Evolutionary conservation across 176 grass and related monocot genomes (phyloP), one percentile per base, ranked within the genome.

Genomic region (Carex littledalei): DNA sequence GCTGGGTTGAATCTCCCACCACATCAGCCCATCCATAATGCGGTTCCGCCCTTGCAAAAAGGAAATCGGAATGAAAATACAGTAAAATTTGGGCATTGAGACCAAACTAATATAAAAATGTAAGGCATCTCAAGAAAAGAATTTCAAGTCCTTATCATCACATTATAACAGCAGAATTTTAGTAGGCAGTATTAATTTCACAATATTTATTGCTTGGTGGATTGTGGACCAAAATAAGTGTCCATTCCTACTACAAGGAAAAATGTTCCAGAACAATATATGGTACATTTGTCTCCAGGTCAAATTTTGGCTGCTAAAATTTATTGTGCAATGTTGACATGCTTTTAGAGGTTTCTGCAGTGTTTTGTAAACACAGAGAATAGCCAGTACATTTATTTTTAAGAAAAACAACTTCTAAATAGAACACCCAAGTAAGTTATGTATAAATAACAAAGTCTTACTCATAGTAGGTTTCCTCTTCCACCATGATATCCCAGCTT

Each of bases 11-110:
- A 81, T 99, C 96, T 20, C 96, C 96, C 1, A 99, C 96, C 0
- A 95, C 93, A 18, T 95, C 96, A 0, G 93, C 93, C 96, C 96
- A 95, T 84, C 96, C 93, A n/a, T 99, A 99, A 57, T 95, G 96
- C 45, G 96, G 93, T 49, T 92, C 91, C 3, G 91, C 86, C 88
- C 96, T 95, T 74, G 41, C 18, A 65, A 57, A 35, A 53, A 26
- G 20, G 12, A 64, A 65, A 86, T 45, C 9, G 49, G 63, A 68
- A 84, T 59, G 21, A 84, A 21, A 73, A 35, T 26, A n/a, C n/a
- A 39, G 16, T 59, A 55, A 50, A 55, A n/a, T 60, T 78, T 78
- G 20, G n/a, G 50, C 49, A 73, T 45, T 49, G 39, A 67, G 12
- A 54, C 18, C 17, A 17, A 34, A 57, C 6, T 21, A 74, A 6